Conservation (phyloP, 495 filamentous ascomycete species). For the Penicillium lagena region DNA sequence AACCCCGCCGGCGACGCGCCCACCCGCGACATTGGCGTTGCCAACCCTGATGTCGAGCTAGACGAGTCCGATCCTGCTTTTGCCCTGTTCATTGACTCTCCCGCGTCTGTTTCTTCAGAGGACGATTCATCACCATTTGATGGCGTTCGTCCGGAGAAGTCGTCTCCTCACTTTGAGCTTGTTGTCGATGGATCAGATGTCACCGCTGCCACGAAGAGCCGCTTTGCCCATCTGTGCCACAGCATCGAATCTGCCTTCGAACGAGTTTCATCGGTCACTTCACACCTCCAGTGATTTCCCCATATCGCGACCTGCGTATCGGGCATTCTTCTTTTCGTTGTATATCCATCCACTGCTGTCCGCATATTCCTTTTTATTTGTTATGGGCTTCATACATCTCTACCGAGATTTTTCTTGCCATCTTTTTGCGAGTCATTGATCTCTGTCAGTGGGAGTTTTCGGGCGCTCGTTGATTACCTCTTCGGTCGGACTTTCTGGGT, state of each 20-base stretch:
- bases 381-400: conserved; percentile 18
- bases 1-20: conserved; percentile 24
- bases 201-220: conserved; percentile 22
- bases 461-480: conserved; percentile 15
- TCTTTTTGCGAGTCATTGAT: conserved; percentile 10
- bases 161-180: conserved; percentile 50
- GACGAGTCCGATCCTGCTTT: conserved; percentile 56
- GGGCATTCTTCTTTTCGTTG: conserved; percentile 11
- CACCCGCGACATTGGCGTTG: conserved; percentile 22
- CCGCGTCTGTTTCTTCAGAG: conserved; percentile 18
- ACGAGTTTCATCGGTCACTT: conserved; percentile 39
- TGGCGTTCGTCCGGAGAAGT: conserved; percentile 52
- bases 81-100: conserved; percentile 49
- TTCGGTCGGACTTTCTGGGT: conserved; percentile 16
- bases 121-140: conserved; percentile 36
- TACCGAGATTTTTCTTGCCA: conserved; percentile 3
- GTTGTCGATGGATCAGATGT: conserved; percentile 43
- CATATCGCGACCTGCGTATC: conserved; percentile 19
- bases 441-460: conserved; percentile 14
- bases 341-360: conserved; percentile 13
- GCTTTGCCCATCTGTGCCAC: conserved; percentile 38
- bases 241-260: conserved; percentile 46
- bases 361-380: conserved; percentile 18
- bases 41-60: conserved; percentile 44
- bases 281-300: conserved; percentile 40